phyloP scores from a whole-genome alignment of 2,329 filamentous ascomycete genomes.

The Hirsutella minnesotensis region DNA sequence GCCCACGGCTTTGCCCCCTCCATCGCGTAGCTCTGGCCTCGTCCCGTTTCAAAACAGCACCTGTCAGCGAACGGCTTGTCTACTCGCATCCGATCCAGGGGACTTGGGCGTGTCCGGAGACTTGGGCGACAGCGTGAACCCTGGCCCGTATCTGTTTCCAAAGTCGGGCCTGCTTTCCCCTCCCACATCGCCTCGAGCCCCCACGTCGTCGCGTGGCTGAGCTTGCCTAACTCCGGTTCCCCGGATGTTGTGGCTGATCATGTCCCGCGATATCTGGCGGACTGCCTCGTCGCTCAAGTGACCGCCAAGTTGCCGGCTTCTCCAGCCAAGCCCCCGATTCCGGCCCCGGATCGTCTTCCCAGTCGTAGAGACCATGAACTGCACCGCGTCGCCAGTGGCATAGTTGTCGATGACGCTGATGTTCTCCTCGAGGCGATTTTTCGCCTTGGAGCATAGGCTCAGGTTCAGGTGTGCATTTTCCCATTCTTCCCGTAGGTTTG shows the following conservation, averaged over 20 bases:
- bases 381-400: constrained; percentile 6
- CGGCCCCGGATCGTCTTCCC: constrained; percentile 7
- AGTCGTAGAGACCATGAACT: constrained; percentile 8
- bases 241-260: background rate
- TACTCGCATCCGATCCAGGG: background rate
- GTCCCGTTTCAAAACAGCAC: no score
- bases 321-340: constrained; percentile 6
- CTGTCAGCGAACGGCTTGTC: background rate
- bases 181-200: background rate
- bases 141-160: background rate
- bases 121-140: background rate
- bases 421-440: constrained; percentile 3
- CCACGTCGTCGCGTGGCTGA: background rate
- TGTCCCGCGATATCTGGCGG: constrained; percentile 3
- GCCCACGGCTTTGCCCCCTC: no score
- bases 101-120: background rate
- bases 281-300: constrained; percentile 5
- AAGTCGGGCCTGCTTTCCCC: background rate
- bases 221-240: background rate
- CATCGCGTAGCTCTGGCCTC: no score
- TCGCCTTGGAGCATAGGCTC: background rate
- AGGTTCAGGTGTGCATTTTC: background rate
- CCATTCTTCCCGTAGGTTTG: background rate
- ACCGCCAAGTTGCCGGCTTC: constrained; percentile 6
- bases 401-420: constrained; percentile 9